These are phyloP conservation scores for Agrostemma githago DNA, from an alignment of 148 eudicot genomes.

Conservation along the genomic window DNA sequence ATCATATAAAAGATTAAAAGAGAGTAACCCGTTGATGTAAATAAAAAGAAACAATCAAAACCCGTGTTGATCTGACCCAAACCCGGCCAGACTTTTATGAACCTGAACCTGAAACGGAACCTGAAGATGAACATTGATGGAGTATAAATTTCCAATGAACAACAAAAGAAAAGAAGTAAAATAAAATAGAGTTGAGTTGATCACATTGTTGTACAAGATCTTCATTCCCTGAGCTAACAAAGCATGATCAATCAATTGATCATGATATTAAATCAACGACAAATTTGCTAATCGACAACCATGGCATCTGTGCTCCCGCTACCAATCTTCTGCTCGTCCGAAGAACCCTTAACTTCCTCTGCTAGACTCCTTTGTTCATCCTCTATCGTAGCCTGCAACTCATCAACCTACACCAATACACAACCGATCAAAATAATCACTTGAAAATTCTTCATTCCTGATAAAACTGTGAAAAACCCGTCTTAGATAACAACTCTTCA, in stretches of 20 bases:
- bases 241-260: neutral
- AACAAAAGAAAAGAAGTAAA: neutral
- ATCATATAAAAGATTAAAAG: no score
- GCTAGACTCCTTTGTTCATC: constrained; percentile 71
- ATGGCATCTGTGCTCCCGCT: constrained; percentile 58
- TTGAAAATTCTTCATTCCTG: no score
- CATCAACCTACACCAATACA: constrained; percentile 62
- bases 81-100: no score
- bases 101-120: no score
- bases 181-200: neutral
- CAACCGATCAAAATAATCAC: neutral
- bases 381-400: constrained; percentile 79
- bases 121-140: no score
- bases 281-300: constrained; percentile 52
- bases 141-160: neutral
- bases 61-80: no score
- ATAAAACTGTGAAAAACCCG: no score
- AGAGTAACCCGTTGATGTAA: no score
- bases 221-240: neutral
- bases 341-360: constrained; percentile 62
- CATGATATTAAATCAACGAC: neutral
- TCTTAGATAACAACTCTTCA: no score
- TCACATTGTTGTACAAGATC: neutral
- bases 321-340: constrained; percentile 59
- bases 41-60: no score